A percentile compares a stretch with the other conserved stretches of the same genome.
Conservation (phyloP, 2,329 filamentous ascomycete species). For the Ascocoryne sarcoides region DNA sequence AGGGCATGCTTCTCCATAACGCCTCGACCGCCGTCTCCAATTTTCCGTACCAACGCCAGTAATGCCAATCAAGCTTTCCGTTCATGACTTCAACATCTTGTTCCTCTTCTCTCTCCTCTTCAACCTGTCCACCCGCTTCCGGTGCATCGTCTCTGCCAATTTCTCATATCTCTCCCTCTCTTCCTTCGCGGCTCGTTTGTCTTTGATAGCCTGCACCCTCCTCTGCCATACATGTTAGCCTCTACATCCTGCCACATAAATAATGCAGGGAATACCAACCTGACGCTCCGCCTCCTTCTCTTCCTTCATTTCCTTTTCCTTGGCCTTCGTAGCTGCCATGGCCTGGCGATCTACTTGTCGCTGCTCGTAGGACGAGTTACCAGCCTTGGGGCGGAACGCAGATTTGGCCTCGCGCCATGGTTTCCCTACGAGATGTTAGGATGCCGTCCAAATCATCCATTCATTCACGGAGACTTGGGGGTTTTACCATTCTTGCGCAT, state of each 20-base stretch:
- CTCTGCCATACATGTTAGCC: conserved; percentile 40
- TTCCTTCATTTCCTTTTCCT: conserved; percentile 91
- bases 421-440: conserved; percentile 58
- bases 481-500: conserved; percentile 77
- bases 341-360: conserved; percentile 62
- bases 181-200: conserved; percentile 79
- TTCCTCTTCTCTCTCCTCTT: conserved; percentile 97
- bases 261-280: conserved; percentile 39
- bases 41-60: too few species aligned
- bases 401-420: conserved; percentile 83
- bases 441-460: too few species aligned
- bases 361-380: conserved; percentile 71
- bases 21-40: too few species aligned
- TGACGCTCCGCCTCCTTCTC: conserved; percentile 87
- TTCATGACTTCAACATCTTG: conserved; percentile 64
- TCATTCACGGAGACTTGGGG: not conserved
- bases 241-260: not conserved
- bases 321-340: conserved; percentile 72
- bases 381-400: conserved; percentile 74
- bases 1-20: too few species aligned
- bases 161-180: conserved; percentile 89
- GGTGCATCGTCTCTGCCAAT: conserved; percentile 97
- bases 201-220: conserved; percentile 71
- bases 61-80: not conserved
- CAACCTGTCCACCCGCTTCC: conserved; percentile 83